These are phyloP conservation scores for Mucuna pruriens DNA, from an alignment of 306 rosid genomes.

Conservation along the genomic window DNA sequence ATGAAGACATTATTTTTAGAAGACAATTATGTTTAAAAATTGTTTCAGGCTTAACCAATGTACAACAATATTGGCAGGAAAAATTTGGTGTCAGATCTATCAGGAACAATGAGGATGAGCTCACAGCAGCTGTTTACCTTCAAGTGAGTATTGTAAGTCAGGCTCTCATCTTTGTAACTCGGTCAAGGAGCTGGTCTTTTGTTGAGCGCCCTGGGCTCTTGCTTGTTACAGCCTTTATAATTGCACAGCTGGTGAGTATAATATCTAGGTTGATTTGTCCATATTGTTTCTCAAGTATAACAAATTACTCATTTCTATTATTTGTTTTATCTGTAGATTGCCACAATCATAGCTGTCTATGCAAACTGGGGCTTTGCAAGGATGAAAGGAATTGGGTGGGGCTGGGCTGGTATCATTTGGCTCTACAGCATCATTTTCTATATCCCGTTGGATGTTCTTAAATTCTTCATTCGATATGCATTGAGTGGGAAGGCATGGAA, in stretches of 20 bases:
- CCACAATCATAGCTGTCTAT: slow-evolving; percentile 74
- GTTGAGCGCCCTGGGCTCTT: slow-evolving; percentile 73
- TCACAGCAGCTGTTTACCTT: slow-evolving; percentile 81
- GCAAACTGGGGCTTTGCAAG: slow-evolving; percentile 71
- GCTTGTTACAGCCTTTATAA: slow-evolving; percentile 58
- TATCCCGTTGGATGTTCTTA: slow-evolving; percentile 67
- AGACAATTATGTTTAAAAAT: background rate
- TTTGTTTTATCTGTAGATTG: slow-evolving; percentile 44
- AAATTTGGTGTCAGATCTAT: slow-evolving; percentile 68
- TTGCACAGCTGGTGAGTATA: slow-evolving; percentile 71
- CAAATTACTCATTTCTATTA: background rate
- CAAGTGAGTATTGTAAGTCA: slow-evolving; percentile 85
- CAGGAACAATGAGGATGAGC: slow-evolving; percentile 45
- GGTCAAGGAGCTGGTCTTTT: slow-evolving; percentile 76
- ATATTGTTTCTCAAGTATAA: background rate
- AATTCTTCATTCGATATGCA: slow-evolving; percentile 59
- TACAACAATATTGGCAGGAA: slow-evolving; percentile 40
- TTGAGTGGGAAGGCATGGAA: slow-evolving; percentile 81
- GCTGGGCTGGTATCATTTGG: slow-evolving; percentile 88
- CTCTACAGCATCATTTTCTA: slow-evolving; percentile 66
- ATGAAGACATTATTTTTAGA: background rate
- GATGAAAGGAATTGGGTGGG: slow-evolving; percentile 74
- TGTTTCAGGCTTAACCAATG: background rate
- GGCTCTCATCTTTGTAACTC: slow-evolving; percentile 83
- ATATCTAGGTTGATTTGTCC: background rate